Evolutionary conservation across 192 early-diverging fungal genomes (phyloP).

Genomic region (Piromyces finnis): DNA sequence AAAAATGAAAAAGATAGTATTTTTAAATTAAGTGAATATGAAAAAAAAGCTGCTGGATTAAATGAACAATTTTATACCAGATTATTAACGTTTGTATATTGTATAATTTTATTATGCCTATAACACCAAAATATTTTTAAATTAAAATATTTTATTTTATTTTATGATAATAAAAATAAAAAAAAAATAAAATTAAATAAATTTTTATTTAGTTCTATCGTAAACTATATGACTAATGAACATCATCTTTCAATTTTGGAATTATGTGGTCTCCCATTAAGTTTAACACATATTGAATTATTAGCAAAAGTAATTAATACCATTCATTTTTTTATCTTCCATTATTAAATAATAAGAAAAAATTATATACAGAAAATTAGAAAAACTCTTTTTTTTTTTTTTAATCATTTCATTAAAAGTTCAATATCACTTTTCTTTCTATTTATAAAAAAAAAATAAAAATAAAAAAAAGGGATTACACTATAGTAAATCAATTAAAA

Average conservation of each 20-base stretch:
- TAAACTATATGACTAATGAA: background rate
- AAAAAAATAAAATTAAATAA: too few relatives aligned
- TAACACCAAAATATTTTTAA: too few relatives aligned
- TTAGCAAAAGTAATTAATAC: background rate
- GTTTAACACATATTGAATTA: background rate
- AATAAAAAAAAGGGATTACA: background rate
- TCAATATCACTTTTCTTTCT: too few relatives aligned
- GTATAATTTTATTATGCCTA: too few relatives aligned
- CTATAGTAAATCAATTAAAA: background rate
- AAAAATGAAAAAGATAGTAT: background rate
- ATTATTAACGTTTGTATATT: background rate
- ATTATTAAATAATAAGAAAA: too few relatives aligned
- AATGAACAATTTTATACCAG: background rate
- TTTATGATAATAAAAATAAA: too few relatives aligned
- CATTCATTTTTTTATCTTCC: background rate
- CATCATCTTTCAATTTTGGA: background rate
- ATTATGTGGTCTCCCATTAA: background rate
- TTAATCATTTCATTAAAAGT: too few relatives aligned
- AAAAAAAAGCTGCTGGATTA: background rate
- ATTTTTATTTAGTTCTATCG: background rate
- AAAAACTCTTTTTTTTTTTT: too few relatives aligned
- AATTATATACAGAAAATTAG: too few relatives aligned
- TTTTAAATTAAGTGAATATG: background rate
- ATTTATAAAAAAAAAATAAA: too few relatives aligned
- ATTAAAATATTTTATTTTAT: too few relatives aligned